These are phyloP conservation scores for Pisolithus albus DNA, from an alignment of 768 basidiomycete species.

Conservation along the genomic window DNA sequence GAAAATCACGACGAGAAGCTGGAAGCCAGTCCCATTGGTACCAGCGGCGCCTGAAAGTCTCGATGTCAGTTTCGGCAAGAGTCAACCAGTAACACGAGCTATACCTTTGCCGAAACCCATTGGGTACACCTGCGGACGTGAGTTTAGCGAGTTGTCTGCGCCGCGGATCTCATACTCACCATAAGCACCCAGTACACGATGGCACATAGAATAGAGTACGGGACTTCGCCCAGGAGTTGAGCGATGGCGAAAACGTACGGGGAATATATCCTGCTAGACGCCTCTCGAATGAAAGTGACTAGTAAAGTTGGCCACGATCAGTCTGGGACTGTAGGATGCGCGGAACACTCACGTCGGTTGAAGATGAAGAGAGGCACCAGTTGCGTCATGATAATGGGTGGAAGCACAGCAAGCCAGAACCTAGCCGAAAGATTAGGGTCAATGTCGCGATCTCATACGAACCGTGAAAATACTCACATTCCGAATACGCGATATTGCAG, in stretches of 20 bases:
- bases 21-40: constrained; percentile 60
- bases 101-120: constrained; percentile 50
- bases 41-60: constrained; percentile 41
- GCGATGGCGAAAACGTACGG: constrained; percentile 79
- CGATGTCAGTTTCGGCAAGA: background rate
- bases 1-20: constrained; percentile 62
- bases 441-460: background rate
- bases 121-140: constrained; percentile 41
- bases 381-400: constrained; percentile 68
- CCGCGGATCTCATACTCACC: constrained; percentile 31
- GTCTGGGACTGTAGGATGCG: constrained; percentile 4
- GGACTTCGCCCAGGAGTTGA: constrained; percentile 77
- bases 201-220: constrained; percentile 65
- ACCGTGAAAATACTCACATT: constrained; percentile 41
- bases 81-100: background rate
- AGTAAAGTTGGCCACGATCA: background rate
- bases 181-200: constrained; percentile 70
- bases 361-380: constrained; percentile 74
- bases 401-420: constrained; percentile 62
- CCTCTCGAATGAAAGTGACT: constrained; percentile 47
- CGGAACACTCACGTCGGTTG: constrained; percentile 43
- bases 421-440: constrained; percentile 23
- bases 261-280: constrained; percentile 80
- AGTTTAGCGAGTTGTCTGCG: background rate
- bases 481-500: constrained; percentile 78